Evolutionary conservation across 169 alveolate genomes (phyloP), one percentile per base, ranked within the genome.

Genomic region (Plasmodium cynomolgi): DNA sequence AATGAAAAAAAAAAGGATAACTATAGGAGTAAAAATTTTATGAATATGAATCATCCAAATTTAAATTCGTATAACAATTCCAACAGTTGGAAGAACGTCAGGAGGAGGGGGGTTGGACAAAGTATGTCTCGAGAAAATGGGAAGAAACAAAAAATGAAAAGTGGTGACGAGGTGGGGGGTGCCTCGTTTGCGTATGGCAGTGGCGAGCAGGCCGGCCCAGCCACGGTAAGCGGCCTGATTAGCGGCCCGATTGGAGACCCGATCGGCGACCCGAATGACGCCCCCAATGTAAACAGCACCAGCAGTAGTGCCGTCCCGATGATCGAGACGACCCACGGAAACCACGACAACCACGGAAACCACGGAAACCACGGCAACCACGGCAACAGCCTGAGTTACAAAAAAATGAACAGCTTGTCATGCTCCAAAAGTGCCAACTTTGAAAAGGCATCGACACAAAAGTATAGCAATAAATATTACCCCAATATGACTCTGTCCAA

Each of bases 1-100:
- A 34, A 23, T 82, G 80, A 58, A 82, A 82, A 9, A 31, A 13
- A 26, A 23, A 84, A 31, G 56, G 75, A 72, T 13, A 54, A 39
- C 34, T 20, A 23, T 84, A 72, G 23, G 54, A 84, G 77, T 84
- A 71, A 84, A 34, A 73, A 29, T 72, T n/a, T 71, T 41, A 72
- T 71, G 37, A 56, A 29, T 31, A n/a, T 37, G 26, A 33, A 33
- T 58, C 23, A 26, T 31, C 37, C 33, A 3, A 82, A 56, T 7
- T 9, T 73, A 17, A 47, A 82, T 82, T 82, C 13, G 56, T 54
- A 56, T 20, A 82, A 31, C 9, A 20, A 82, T 3, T 20, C 54
- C 39, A 58, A 31, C 39, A 54, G n/a, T 29, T 50, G 54, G 33
- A 84, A 39, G n/a, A 68, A 84, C 17, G 15, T 17, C 4, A 71